A percentile compares a stretch with the other conserved stretches of the same genome.
phyloP scores from a whole-genome alignment of 2,329 filamentous ascomycete genomes.

The Coniochaeta sp. region DNA sequence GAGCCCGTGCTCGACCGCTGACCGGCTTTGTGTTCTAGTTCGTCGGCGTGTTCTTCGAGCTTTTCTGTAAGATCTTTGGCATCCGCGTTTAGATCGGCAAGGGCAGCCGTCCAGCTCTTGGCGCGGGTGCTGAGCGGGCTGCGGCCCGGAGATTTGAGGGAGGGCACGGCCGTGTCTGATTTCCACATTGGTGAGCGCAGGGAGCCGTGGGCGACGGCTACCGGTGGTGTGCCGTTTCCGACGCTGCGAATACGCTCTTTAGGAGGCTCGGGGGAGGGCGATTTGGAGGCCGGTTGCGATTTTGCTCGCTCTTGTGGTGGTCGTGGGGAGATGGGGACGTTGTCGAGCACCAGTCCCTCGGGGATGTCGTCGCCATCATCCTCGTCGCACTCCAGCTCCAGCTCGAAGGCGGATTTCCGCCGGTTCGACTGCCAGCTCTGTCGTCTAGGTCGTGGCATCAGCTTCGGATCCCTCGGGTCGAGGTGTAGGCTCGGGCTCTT shows the following conservation, averaged over 20 bases:
- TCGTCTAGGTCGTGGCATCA: constrained; percentile 37
- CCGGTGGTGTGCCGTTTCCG: constrained; percentile 56
- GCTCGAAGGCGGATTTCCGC: constrained; percentile 61
- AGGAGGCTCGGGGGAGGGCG: constrained; percentile 45
- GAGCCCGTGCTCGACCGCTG: constrained; percentile 29
- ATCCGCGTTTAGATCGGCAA: constrained; percentile 63
- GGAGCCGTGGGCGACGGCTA: constrained; percentile 52
- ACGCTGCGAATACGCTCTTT: constrained; percentile 48
- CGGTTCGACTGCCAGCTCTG: constrained; percentile 67
- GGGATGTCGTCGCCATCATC: constrained; percentile 75
- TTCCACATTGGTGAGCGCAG: constrained; percentile 51
- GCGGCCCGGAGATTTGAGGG: constrained; percentile 18
- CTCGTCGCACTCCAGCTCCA: constrained; percentile 70
- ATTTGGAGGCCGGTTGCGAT: constrained; percentile 46
- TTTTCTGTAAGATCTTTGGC: constrained; percentile 70
- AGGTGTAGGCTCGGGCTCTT: constrained; percentile 43
- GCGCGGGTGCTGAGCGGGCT: constrained; percentile 48
- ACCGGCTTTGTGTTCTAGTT: constrained; percentile 45
- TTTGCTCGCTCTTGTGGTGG: constrained; percentile 48
- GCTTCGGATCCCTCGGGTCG: constrained; percentile 34
- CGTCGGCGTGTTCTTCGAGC: constrained; percentile 69
- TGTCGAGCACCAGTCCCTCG: constrained; percentile 72
- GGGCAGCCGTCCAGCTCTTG: constrained; percentile 68
- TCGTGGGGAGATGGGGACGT: constrained; percentile 74
- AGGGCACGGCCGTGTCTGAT: constrained; percentile 31